Conservation (phyloP, 2,329 filamentous ascomycete species). For the Didymella exigua region DNA sequence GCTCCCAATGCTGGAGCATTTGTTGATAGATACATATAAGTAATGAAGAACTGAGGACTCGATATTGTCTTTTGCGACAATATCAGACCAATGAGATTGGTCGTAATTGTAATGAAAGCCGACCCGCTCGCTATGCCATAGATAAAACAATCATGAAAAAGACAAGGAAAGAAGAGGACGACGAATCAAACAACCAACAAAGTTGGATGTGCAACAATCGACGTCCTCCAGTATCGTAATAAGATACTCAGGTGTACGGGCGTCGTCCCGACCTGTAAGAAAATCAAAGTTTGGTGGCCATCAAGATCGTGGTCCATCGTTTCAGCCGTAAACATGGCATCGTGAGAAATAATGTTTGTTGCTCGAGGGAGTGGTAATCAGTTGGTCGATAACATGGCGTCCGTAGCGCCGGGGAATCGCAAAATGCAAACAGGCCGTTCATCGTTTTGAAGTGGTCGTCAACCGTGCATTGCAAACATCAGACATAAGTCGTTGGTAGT, state of each 20-base stretch:
- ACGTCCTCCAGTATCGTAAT: conserved; percentile 12
- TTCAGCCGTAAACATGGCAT: conserved; percentile 33
- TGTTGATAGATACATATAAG: conserved; percentile 26
- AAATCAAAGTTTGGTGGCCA: conserved; percentile 23
- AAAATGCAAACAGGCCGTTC: conserved; percentile 38
- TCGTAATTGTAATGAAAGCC: conserved; percentile 22
- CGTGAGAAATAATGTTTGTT: conserved; percentile 30
- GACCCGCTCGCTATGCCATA: conserved; percentile 46
- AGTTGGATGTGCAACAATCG: conserved; percentile 7
- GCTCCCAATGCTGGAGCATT: conserved; percentile 14
- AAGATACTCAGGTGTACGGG: conserved; percentile 14
- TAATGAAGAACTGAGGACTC: conserved; percentile 4
- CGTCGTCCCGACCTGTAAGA: conserved; percentile 10
- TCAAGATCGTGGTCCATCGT: conserved; percentile 36
- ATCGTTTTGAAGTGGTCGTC: conserved; percentile 42
- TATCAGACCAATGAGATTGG: conserved; percentile 15
- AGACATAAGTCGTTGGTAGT: conserved; percentile 41
- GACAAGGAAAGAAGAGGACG: conserved; percentile 21
- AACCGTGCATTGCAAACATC: conserved; percentile 43
- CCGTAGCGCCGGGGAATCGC: conserved; percentile 48
- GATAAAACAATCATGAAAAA: conserved; percentile 46
- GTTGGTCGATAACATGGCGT: conserved; percentile 47
- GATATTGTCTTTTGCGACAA: conserved; percentile 9
- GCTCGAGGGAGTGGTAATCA: conserved; percentile 35
- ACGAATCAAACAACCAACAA: conserved; percentile 16